Evolutionary conservation across 2,329 filamentous ascomycete genomes (phyloP), one percentile per base, ranked within the genome.

Genomic region (Dichotomopilus funicola): DNA sequence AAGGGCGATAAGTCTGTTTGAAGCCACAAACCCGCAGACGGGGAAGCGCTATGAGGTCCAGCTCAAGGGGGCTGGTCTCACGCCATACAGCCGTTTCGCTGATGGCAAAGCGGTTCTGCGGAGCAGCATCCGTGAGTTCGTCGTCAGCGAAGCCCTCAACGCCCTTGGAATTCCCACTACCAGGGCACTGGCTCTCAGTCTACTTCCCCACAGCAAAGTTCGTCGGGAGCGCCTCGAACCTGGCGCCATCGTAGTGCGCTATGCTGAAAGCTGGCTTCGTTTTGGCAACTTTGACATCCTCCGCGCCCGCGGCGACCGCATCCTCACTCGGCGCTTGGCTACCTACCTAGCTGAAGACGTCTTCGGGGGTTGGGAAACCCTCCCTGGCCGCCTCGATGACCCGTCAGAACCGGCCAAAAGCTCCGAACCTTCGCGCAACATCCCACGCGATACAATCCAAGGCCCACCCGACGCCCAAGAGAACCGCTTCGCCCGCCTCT

Each of bases 281-380:
- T 83, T 99, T 50, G 94, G 94, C n/a, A 97, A 87, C 19, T 99
- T 99, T 67, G 95, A 99, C 65, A 79, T 99, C n/a, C 79, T 91
- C 7, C 83, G 91, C 41, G 86, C 87, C 4, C 80, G 94, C 19
- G 88, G 89, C 36, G 91, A 99, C 63, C 78, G 91, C 19, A 78
- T 77, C 9, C 72, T 94, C 42, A 83, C 92, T 19, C 78, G 91
- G 6, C 81, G 81, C 60, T 74, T 96, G 9, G 85, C 89, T 4
- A 88, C 86, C 7, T 97, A 95, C 67, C 80, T 91, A 2, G 91
- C 89, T 0, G 90, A 96, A 68, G 82, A 96, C 55, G 89, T 96
- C 1, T 89, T 95, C 62, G 81, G 83, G 5, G 90, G 92, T 1
- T 97, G 91, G 91, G 85, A 91, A 35, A 83, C 78, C n/a, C 75